Evolutionary conservation across 2,329 filamentous ascomycete genomes (phyloP).

Genomic region (Scytalidium sp.): DNA sequence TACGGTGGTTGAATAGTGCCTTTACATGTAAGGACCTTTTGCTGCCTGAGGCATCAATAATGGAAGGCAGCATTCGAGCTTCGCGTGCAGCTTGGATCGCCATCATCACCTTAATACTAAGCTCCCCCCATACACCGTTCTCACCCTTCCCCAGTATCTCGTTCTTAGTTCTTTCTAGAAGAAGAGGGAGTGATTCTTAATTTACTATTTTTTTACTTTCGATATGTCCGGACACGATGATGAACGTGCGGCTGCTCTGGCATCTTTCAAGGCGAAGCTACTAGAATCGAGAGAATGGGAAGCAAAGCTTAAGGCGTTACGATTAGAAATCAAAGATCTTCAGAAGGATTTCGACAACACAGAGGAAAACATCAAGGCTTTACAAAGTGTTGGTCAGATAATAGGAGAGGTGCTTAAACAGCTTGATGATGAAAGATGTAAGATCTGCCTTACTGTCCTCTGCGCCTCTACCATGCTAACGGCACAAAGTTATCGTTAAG

Average conservation of each 20-base stretch:
- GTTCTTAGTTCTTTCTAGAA: neutral
- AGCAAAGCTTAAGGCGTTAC: constrained; percentile 90
- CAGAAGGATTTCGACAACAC: constrained; percentile 95
- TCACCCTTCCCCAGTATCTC: constrained; percentile 2
- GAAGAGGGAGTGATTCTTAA: neutral
- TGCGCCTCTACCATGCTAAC: constrained; percentile 14
- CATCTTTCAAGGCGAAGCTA: constrained; percentile 76
- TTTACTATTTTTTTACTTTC: neutral
- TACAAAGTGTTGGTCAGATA: constrained; percentile 98
- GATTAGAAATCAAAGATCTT: constrained; percentile 92
- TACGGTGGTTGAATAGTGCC: too few species aligned
- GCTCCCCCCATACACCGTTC: neutral
- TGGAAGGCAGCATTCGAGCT: neutral
- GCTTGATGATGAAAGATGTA: constrained; percentile 97
- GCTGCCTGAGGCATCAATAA: neutral
- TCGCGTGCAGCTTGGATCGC: neutral
- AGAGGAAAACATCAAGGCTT: constrained; percentile 98
- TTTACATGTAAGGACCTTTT: neutral
- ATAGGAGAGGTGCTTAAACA: constrained; percentile 99
- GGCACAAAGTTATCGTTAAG: constrained; percentile 83
- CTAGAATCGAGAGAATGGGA: constrained; percentile 98
- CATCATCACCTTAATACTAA: neutral
- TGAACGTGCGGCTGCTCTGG: constrained; percentile 65
- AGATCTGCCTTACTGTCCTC: constrained; percentile 32
- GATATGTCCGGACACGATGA: constrained; percentile 34